These are phyloP conservation scores for Amaranthus tricolor DNA, from an alignment of 179 eudicot species.

Conservation along the genomic window DNA sequence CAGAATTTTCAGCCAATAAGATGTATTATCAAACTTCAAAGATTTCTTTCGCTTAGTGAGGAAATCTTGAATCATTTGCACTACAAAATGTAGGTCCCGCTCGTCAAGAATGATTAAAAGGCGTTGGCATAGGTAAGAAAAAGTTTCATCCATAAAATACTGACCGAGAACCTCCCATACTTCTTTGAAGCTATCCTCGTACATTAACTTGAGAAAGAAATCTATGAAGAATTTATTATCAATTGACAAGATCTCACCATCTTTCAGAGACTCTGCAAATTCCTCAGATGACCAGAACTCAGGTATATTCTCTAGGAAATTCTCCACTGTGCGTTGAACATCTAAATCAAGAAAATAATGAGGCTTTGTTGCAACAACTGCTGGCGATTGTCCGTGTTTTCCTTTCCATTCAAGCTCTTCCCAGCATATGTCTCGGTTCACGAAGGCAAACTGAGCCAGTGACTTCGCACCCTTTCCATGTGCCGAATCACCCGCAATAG, in stretches of 20 bases:
- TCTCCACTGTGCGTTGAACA: conserved; percentile 76
- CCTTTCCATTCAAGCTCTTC: conserved; percentile 99
- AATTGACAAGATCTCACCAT: conserved; percentile 67
- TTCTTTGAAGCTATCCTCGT: conserved; percentile 57
- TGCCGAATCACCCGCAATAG: conserved; percentile 47
- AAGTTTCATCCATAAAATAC: conserved; percentile 72
- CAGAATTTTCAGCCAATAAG: conserved; percentile 68
- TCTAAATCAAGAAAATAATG: conserved; percentile 97
- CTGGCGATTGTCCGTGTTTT: conserved; percentile 96
- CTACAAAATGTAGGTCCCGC: conserved; percentile 37
- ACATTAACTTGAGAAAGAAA: conserved; percentile 64
- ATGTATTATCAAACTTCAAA: conserved; percentile 29
- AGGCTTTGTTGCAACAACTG: conserved; percentile 97
- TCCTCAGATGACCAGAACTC: conserved; percentile 91
- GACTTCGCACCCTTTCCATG: conserved; percentile 90
- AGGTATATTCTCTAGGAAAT: conserved; percentile 81
- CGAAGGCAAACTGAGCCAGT: conserved; percentile 81
- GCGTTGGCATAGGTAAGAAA: conserved; percentile 70
- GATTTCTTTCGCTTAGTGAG: conserved; percentile 41
- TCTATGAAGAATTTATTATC: conserved; percentile 65
- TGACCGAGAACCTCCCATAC: conserved; percentile 70
- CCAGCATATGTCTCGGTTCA: conserved; percentile 92
- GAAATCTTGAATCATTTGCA: conserved; percentile 45
- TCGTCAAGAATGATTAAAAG: conserved; percentile 80
- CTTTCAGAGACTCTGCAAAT: conserved; percentile 75